Evolutionary conservation across 495 filamentous ascomycete species (phyloP).

Genomic region (Xylaria cubensis): DNA sequence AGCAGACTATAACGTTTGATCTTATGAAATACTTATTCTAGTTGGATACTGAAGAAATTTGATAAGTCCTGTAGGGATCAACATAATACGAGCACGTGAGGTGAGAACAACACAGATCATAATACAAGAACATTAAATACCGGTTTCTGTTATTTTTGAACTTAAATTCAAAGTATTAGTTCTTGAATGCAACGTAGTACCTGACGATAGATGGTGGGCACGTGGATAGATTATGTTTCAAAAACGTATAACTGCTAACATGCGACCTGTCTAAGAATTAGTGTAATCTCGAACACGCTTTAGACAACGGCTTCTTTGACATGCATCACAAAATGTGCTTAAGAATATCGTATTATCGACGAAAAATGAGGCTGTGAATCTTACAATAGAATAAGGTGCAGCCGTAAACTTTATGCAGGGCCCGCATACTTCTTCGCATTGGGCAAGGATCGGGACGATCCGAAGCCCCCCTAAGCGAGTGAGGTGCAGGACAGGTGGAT

Average conservation of each 20-base stretch:
- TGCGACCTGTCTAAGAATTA: neutral
- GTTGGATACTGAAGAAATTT: neutral
- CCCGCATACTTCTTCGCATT: neutral
- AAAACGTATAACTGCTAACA: neutral
- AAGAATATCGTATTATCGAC: neutral
- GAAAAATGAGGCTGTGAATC: neutral
- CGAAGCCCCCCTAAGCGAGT: neutral
- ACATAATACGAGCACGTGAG: neutral
- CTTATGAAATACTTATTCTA: neutral
- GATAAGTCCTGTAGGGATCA: neutral
- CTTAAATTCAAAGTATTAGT: neutral
- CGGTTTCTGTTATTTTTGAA: neutral
- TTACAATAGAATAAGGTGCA: neutral
- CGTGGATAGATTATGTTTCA: neutral
- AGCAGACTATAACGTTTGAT: neutral
- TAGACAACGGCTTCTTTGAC: neutral
- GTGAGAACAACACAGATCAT: neutral
- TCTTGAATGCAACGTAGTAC: neutral
- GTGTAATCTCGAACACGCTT: neutral
- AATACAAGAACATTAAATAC: neutral
- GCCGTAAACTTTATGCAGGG: neutral
- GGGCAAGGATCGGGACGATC: constrained; percentile 6
- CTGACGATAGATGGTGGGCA: neutral
- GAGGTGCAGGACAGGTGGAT: neutral
- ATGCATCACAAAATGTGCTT: neutral